phyloP scores from a whole-genome alignment of 495 filamentous ascomycete genomes.

The Cenococcum geophilum region DNA sequence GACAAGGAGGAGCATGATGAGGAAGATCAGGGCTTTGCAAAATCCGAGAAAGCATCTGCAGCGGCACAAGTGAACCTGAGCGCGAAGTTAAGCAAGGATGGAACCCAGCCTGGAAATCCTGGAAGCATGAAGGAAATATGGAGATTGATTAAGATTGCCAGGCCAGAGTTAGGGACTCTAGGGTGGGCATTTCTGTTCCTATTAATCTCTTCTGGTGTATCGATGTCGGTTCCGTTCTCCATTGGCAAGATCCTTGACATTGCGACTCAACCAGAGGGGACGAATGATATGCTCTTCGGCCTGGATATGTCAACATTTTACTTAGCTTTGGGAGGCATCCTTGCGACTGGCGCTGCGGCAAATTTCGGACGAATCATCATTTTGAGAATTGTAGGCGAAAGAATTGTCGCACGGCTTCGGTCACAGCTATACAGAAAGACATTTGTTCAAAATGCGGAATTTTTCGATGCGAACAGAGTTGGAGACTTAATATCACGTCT shows the following conservation, averaged over 20 bases:
- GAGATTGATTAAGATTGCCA: constrained; percentile 82
- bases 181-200: constrained; percentile 73
- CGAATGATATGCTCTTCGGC: constrained; percentile 59
- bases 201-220: constrained; percentile 78
- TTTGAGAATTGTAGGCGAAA: constrained; percentile 89
- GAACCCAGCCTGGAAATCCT: constrained; percentile 53
- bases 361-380: constrained; percentile 94
- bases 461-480: constrained; percentile 96
- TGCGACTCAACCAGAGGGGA: constrained; percentile 55
- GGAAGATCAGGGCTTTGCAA: constrained; percentile 54
- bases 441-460: constrained; percentile 92
- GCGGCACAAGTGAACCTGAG: constrained; percentile 87
- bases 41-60: constrained; percentile 72
- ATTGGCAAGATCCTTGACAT: constrained; percentile 93
- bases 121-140: constrained; percentile 67
- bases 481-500: constrained; percentile 93
- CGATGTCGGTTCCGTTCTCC: constrained; percentile 91
- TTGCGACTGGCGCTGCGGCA: constrained; percentile 68
- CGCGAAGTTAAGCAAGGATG: constrained; percentile 78
- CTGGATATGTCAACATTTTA: constrained; percentile 72
- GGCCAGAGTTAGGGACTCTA: constrained; percentile 75
- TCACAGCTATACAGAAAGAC: constrained; percentile 86
- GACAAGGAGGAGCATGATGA: constrained; percentile 42
- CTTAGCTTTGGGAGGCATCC: constrained; percentile 56
- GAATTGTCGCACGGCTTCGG: constrained; percentile 82